A percentile compares a stretch with the other conserved stretches of the same genome.
Conservation (phyloP, 2,329 filamentous ascomycete species). For the Xylaria sp. region DNA sequence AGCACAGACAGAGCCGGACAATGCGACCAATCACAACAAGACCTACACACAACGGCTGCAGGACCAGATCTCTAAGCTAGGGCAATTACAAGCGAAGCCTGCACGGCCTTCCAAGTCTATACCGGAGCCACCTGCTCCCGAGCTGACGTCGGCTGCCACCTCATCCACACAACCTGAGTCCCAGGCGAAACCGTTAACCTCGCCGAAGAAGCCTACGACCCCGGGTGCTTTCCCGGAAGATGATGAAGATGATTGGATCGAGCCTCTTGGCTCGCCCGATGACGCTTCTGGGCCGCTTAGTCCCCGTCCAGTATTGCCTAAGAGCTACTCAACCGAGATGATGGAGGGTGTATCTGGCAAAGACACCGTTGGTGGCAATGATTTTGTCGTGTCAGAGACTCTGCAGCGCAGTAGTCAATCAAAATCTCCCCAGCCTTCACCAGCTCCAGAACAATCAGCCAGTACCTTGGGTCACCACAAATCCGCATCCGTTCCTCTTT, state of each 20-base stretch:
- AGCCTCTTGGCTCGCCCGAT: constrained; percentile 48
- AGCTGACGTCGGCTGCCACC: constrained; percentile 33
- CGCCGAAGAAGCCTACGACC: constrained; percentile 45
- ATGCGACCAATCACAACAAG: constrained; percentile 70
- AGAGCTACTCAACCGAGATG: constrained; percentile 63
- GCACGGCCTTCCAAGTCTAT: constrained; percentile 53
- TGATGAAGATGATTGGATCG: constrained; percentile 67
- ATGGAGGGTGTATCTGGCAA: constrained; percentile 60
- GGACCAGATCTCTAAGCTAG: constrained; percentile 82
- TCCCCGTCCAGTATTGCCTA: constrained; percentile 57
- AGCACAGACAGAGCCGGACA: constrained; percentile 50
- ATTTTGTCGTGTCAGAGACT: constrained; percentile 49
- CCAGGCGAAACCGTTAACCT: constrained; percentile 44
- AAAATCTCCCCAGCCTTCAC: constrained; percentile 42
- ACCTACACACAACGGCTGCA: constrained; percentile 93
- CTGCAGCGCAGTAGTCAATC: constrained; percentile 37
- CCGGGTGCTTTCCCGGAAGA: constrained; percentile 65
- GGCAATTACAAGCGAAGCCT: constrained; percentile 57
- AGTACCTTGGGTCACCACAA: constrained; percentile 57
- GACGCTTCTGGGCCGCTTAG: constrained; percentile 42
- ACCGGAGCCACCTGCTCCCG: constrained; percentile 41
- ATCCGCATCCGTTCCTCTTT: constrained; percentile 63
- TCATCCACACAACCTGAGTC: constrained; percentile 36
- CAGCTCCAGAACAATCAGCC: constrained; percentile 35
- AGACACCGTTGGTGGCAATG: constrained; percentile 50